Base-by-base conservation (phyloP, 495 filamentous ascomycete species). In the Annulohypoxylon moriforme region DNA sequence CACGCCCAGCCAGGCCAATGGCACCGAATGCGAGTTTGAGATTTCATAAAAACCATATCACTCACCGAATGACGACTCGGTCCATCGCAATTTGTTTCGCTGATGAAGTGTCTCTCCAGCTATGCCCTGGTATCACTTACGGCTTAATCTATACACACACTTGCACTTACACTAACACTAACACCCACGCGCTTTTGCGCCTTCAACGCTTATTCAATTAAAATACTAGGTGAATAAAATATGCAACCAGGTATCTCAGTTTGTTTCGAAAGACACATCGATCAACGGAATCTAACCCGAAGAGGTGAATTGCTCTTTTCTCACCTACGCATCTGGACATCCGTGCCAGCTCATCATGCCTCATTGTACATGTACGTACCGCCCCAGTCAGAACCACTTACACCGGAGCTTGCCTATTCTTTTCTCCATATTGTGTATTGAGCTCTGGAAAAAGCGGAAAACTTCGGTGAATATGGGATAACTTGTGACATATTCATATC, bases 221-320 rank as follows among this genome's bases (percentile, higher is more conserved):
- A 56, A 55, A 42, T 34, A 18, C 40, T 20, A 38, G 33, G 53
- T 25, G 25, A 73, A 60, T n/a, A 49, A 68, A 67, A 63, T 49
- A 8, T 55, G 55, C 56, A 56, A 47, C 40, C 46, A 27, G 65
- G 40, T 36, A 60, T 56, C 27, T 65, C 61, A 63, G 40, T 69
- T 60, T 58, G 57, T 66, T 69, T 69, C 40, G 66, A 60, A 66
- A 69, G 56, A 73, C 70, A 38, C 49, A 65, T 62, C 42, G 71
- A 73, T 73, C 71, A 73, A 65, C 71, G 61, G 71, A 63, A 58
- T 62, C 66, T 73, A 73, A 69, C 71, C 71, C 42, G 36, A 72
- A 74, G 33, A 52, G 64, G 68, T 55, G 63, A 70, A 64, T 72
- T 60, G 58, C 64, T 60, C 52, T 74, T 66, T 73, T 75, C 65